These are phyloP conservation scores for Ballota nigra DNA, from an alignment of 257 asterid genomes.

Conservation along the genomic window DNA sequence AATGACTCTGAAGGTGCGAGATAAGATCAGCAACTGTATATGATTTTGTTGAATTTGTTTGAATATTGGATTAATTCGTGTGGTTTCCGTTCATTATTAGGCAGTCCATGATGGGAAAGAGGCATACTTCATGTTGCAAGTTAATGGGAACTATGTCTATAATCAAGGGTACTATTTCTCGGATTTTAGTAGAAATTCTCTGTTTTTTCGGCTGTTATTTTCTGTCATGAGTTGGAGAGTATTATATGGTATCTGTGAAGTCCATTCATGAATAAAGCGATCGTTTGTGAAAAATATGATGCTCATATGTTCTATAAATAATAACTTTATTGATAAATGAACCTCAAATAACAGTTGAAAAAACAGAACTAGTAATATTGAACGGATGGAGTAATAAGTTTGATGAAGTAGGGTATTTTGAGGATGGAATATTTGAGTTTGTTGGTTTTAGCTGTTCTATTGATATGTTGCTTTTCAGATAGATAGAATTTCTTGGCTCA, in stretches of 20 bases:
- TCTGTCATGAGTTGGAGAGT: too few relatives aligned
- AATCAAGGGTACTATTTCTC: conserved; percentile 45
- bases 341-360: too few relatives aligned
- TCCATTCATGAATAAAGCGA: too few relatives aligned
- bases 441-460: not conserved
- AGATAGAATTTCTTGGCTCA: not conserved
- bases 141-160: conserved; percentile 55
- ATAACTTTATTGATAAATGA: too few relatives aligned
- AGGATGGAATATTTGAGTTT: conserved; percentile 6
- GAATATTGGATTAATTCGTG: conserved; percentile 8
- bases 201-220: not conserved
- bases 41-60: not conserved
- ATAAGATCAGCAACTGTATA: not conserved
- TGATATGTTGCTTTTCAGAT: not conserved
- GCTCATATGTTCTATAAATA: too few relatives aligned
- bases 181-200: not conserved
- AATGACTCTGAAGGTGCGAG: conserved; percentile 52
- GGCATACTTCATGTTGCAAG: conserved; percentile 57
- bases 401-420: not conserved
- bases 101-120: conserved; percentile 61
- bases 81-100: conserved; percentile 30
- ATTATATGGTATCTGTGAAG: too few relatives aligned
- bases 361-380: too few relatives aligned
- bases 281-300: too few relatives aligned
- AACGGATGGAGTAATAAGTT: too few relatives aligned